Conservation (phyloP, 257 asterid species). For the Cordia subcordata region DNA sequence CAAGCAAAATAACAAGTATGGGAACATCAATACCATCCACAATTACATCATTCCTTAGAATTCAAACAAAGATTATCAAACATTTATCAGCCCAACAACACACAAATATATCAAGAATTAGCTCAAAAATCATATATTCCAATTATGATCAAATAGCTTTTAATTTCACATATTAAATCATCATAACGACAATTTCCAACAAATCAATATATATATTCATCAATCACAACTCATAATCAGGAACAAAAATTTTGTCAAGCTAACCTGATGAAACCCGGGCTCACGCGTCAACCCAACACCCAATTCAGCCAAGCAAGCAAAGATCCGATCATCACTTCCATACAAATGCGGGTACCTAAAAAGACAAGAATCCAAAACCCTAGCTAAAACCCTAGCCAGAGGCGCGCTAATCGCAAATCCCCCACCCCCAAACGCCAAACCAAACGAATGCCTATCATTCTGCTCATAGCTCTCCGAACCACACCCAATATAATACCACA, state of each 20-base stretch:
- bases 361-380: conserved; percentile 63
- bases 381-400: conserved; percentile 55
- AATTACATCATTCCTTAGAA: too few relatives aligned
- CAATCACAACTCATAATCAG: not conserved
- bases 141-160: too few relatives aligned
- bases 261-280: conserved; percentile 82
- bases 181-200: too few relatives aligned
- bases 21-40: too few relatives aligned
- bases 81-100: too few relatives aligned
- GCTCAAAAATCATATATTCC: too few relatives aligned
- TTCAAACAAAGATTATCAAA: too few relatives aligned
- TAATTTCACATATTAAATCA: too few relatives aligned
- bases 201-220: not conserved
- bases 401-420: conserved; percentile 78
- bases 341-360: conserved; percentile 63
- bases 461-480: conserved; percentile 71
- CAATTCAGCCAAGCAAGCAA: conserved; percentile 71
- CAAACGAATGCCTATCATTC: conserved; percentile 58
- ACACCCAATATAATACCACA: conserved; percentile 61
- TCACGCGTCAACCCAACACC: conserved; percentile 67
- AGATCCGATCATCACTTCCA: conserved; percentile 82
- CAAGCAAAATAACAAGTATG: too few relatives aligned
- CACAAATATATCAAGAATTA: too few relatives aligned
- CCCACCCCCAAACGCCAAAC: conserved; percentile 86
- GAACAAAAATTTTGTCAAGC: not conserved